phyloP scores from a whole-genome alignment of 768 basidiomycete genomes.

The Botryobasidium botryosum region DNA sequence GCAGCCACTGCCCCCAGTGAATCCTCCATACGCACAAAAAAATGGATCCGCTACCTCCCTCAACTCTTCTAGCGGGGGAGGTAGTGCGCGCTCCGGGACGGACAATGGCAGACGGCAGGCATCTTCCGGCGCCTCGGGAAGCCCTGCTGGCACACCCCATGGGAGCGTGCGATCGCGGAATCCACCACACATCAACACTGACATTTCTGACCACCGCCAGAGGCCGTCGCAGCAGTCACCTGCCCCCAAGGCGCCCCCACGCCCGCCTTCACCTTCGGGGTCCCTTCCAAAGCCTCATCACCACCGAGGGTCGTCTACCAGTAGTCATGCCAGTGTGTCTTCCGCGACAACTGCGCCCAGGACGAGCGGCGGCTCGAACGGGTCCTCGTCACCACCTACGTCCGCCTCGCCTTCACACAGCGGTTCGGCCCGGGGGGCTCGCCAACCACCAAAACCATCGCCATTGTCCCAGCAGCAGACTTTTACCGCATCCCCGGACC shows the following conservation, averaged over 20 bases:
- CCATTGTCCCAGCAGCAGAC: constrained; percentile 43
- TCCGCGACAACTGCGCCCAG: constrained; percentile 6
- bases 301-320: constrained; percentile 10
- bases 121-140: too few species aligned
- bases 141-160: too few species aligned
- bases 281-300: constrained; percentile 10
- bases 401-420: constrained; percentile 17
- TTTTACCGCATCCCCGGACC: constrained; percentile 23
- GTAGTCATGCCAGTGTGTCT: constrained; percentile 4
- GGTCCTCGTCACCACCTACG: constrained; percentile 22
- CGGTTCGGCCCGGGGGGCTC: constrained; percentile 17
- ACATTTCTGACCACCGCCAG: too few species aligned
- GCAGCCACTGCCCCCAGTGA: constrained; percentile 6
- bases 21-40: constrained; percentile 62
- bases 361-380: constrained; percentile 14
- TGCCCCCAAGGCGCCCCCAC: too few species aligned
- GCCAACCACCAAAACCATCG: constrained; percentile 33
- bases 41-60: constrained; percentile 65
- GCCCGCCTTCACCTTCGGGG: background rate
- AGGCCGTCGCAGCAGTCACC: too few species aligned
- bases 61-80: constrained; percentile 30
- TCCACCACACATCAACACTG: too few species aligned
- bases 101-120: constrained; percentile 3
- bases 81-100: background rate
- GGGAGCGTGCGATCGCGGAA: too few species aligned